Evolutionary conservation across 139 green algal genomes (phyloP), one percentile per base, ranked within the genome.

Genomic region (Deuterostichococcus epilithicus): DNA sequence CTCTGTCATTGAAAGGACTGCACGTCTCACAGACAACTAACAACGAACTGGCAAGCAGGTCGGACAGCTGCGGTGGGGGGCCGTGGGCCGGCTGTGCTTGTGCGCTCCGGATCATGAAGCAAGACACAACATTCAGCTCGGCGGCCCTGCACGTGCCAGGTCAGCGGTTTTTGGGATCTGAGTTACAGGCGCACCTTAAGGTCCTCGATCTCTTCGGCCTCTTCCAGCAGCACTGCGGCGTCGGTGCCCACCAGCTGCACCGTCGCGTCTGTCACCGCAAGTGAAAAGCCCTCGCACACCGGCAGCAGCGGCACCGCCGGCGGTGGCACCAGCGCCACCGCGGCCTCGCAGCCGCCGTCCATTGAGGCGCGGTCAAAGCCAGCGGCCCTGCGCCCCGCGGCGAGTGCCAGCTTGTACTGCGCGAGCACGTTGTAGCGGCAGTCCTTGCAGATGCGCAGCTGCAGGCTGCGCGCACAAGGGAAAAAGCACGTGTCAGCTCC

Each of bases 161-260:
- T n/a, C n/a, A n/a, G n/a, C n/a, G n/a, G n/a, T n/a, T n/a, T n/a
- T n/a, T n/a, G n/a, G n/a, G n/a, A n/a, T n/a, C n/a, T n/a, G n/a
- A n/a, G 42, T 8, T 8, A 52, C 33, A 60, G 3, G 22, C 65
- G 23, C 38, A 86, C 83, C 77, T 88, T 86, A 33, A 76, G 79
- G 35, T 86, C 83, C 74, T 88, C 80, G 26, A 88, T 78, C 78
- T 88, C 80, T 66, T 88, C 83, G 5, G 83, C 83, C 68, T 80
- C 71, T 58, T 88, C 78, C 42, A 88, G 86, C 38, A 88, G 79
- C 25, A 66, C 60, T 3, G 80, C 73, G 33, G 73, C 73, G 52
- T 68, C 80, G 8, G 60, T 59, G 63, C 80, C 80, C 32, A 80
- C 73, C 1, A 88, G 68, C 25, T 70, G 78, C 26, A 88, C 83